These are phyloP conservation scores for Moniliophthora roreri DNA, from an alignment of 1,284 basidiomycete species.

Conservation along the genomic window DNA sequence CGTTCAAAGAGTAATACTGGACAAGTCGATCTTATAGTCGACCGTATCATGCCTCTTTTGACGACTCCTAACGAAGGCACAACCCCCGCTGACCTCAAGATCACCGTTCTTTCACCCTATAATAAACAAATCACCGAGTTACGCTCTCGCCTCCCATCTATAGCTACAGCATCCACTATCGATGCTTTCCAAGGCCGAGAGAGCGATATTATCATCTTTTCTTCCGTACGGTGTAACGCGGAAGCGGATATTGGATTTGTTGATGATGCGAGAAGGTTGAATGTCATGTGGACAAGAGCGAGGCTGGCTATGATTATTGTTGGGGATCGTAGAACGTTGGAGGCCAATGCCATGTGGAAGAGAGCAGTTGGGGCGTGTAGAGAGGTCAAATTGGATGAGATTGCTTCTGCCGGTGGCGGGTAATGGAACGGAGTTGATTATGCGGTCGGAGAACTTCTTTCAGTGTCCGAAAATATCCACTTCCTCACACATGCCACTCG, in stretches of 20 bases:
- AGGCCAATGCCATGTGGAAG: constrained; percentile 45
- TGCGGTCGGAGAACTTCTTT: no score
- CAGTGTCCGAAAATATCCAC: no score
- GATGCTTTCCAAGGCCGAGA: constrained; percentile 80
- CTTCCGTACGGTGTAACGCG: constrained; percentile 65
- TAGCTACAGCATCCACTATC: constrained; percentile 55
- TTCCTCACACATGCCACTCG: no score
- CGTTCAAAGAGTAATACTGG: constrained; percentile 61
- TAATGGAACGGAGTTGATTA: no score
- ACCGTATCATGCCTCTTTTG: constrained; percentile 41
- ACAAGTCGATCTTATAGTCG: constrained; percentile 49
- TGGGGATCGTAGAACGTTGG: constrained; percentile 61
- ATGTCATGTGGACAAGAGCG: constrained; percentile 78
- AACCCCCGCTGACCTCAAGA: constrained; percentile 27
- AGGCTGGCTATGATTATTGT: constrained; percentile 62
- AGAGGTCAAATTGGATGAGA: constrained; percentile 21
- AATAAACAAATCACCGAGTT: constrained; percentile 52
- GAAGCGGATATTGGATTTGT: constrained; percentile 68
- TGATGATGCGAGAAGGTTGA: constrained; percentile 63
- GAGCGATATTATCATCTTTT: constrained; percentile 70
- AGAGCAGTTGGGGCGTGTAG: constrained; percentile 49
- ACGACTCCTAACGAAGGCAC: constrained; percentile 17
- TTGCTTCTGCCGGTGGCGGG: no score
- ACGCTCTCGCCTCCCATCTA: constrained; percentile 37
- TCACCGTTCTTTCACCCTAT: constrained; percentile 62